Percentiles rank a stretch among this genome's conserved stretches.
Evolutionary conservation across 2,329 filamentous ascomycete species (phyloP).

Genomic region (Fusarium citri): DNA sequence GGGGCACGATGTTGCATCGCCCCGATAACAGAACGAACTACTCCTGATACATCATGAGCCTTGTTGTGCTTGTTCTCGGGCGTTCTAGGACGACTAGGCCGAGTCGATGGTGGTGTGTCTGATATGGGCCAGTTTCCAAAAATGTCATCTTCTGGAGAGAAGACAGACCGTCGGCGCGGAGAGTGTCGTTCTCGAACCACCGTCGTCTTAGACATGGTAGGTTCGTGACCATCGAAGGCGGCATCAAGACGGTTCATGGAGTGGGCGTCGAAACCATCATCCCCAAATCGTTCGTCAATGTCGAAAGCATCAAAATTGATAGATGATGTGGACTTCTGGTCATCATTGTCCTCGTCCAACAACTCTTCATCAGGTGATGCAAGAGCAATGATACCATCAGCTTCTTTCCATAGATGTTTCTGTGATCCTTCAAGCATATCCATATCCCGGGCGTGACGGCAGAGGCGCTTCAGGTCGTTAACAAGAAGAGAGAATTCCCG

Average conservation of each 20-base stretch:
- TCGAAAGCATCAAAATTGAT: conserved; percentile 55
- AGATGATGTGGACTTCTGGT: conserved; percentile 53
- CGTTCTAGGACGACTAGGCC: conserved; percentile 57
- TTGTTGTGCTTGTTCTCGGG: conserved; percentile 52
- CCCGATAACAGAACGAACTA: conserved; percentile 72
- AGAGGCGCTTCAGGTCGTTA: conserved; percentile 83
- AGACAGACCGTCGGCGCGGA: conserved; percentile 69
- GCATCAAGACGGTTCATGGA: conserved; percentile 58
- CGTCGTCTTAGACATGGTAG: conserved; percentile 60
- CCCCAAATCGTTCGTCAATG: conserved; percentile 59
- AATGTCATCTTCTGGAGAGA: conserved; percentile 74
- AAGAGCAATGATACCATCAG: conserved; percentile 88
- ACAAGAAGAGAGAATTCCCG: conserved; percentile 84
- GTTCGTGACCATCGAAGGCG: conserved; percentile 56
- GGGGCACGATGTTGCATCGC: conserved; percentile 68
- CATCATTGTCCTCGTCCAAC: conserved; percentile 52
- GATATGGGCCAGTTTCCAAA: conserved; percentile 65
- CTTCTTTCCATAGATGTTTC: conserved; percentile 78
- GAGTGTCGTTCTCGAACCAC: conserved; percentile 66
- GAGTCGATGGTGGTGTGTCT: conserved; percentile 51
- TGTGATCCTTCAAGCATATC: conserved; percentile 71
- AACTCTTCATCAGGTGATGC: conserved; percentile 75
- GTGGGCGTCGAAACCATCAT: conserved; percentile 61
- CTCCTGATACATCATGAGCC: conserved; percentile 57
- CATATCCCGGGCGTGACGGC: conserved; percentile 75